phyloP scores from a whole-genome alignment of 1,284 basidiomycete genomes.

The Puccinia horiana region DNA sequence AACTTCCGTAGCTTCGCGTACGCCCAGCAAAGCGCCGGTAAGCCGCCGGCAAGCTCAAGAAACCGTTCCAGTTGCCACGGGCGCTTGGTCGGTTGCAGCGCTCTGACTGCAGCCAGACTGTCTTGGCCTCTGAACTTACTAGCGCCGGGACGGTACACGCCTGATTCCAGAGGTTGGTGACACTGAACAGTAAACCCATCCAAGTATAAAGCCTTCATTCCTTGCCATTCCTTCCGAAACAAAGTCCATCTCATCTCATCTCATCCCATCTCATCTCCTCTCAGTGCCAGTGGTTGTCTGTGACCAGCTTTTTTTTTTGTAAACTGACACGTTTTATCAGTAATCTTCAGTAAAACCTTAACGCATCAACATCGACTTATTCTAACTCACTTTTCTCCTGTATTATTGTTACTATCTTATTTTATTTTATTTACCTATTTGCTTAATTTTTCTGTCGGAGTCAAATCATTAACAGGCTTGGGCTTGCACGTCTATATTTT shows the following conservation, averaged over 20 bases:
- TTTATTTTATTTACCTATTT: too few species aligned
- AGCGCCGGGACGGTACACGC: not conserved
- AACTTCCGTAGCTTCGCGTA: not conserved
- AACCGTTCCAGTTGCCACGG: conserved; percentile 4
- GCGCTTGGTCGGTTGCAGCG: not conserved
- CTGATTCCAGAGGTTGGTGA: not conserved
- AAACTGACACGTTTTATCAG: not conserved
- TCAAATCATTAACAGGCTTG: too few species aligned
- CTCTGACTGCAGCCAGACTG: not conserved
- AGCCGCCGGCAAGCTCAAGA: not conserved
- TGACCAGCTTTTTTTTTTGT: not conserved
- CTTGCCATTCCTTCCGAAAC: not conserved
- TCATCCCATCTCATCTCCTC: not conserved
- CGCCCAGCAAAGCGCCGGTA: not conserved
- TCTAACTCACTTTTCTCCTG: too few species aligned
- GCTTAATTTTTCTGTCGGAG: too few species aligned
- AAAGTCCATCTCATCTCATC: not conserved
- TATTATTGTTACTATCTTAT: too few species aligned
- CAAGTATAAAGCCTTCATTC: not conserved
- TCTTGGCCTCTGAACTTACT: not conserved
- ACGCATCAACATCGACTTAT: not conserved
- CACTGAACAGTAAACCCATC: not conserved
- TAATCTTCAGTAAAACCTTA: not conserved
- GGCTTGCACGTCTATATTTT: not conserved
- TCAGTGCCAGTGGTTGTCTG: not conserved